Evolutionary conservation across 306 rosid genomes (phyloP), one percentile per base, ranked within the genome.

Genomic region (Cercis canadensis): DNA sequence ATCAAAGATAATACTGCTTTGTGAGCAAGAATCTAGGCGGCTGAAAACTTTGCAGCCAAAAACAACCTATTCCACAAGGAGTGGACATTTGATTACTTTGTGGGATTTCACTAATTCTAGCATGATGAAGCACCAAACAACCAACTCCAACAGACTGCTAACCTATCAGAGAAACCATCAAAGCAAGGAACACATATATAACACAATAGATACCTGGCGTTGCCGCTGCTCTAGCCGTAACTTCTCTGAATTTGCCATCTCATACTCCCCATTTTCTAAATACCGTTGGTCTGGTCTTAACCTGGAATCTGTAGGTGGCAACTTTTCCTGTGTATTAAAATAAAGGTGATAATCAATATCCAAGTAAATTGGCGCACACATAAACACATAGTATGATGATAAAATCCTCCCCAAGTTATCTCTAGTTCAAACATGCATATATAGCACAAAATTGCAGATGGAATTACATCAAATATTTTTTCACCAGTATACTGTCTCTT

Each of bases 281-380:
- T 86, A 89, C 80, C 99, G 84, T 70, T 95, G 99, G 82, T 95
- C 99, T 15, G 99, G 99, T 76, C 99, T 89, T 39, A 95, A 79
- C 84, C 99, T 95, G 72, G 99, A 95, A 85, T 95, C 99, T 64
- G 99, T 95, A 14, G 99, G 99, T n/a, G 99, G 99, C 80, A 95
- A 85, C 74, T 80, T 92, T 69, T 87, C 96, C 99, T 95, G 81
- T 71, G 57, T 21, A 77, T 39, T 8, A 63, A 44, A 32, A 47
- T 59, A 21, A 73, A 76, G 57, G 19, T 56, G 43, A 16, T 39
- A 43, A 19, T 73, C 60, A 76, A 8, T 78, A 62, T 43, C 29
- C 29, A 52, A 24, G 37, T 57, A 78, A 52, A 69, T 31, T 8
- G 36, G 41, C 15, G 58, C 37, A 58, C 54, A n/a, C 57, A 54